These are phyloP conservation scores for Conoideocrella luteorostrata DNA, from an alignment of 2,329 filamentous ascomycete genomes.

Conservation along the genomic window DNA sequence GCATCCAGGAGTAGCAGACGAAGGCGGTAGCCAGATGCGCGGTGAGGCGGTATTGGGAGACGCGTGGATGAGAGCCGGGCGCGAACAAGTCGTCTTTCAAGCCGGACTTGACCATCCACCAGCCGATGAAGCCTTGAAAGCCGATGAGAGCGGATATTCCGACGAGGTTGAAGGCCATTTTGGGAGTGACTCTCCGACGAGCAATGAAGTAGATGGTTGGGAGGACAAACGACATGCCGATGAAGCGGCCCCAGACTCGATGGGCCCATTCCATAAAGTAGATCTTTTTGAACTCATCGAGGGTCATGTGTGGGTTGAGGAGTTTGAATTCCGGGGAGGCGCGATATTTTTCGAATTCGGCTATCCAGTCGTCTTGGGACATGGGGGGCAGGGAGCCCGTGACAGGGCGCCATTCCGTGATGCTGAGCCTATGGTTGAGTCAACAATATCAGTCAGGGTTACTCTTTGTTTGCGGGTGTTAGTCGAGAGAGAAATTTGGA, in stretches of 20 bases:
- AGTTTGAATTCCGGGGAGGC: slow-evolving; percentile 87
- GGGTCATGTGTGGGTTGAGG: slow-evolving; percentile 86
- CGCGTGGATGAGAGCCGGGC: slow-evolving; percentile 81
- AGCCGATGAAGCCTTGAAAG: slow-evolving; percentile 90
- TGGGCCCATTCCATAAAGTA: slow-evolving; percentile 99
- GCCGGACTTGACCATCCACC: slow-evolving; percentile 99
- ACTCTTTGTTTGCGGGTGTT: too few species aligned
- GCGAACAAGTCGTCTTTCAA: slow-evolving; percentile 94
- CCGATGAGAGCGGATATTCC: slow-evolving; percentile 88
- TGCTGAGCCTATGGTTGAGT: slow-evolving; percentile 63
- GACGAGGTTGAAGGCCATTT: slow-evolving; percentile 69
- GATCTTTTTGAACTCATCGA: slow-evolving; percentile 95
- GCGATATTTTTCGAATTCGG: slow-evolving; percentile 88
- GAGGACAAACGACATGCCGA: slow-evolving; percentile 82
- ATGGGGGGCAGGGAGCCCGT: slow-evolving; percentile 85
- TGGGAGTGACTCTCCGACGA: slow-evolving; percentile 66
- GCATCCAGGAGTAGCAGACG: slow-evolving; percentile 88
- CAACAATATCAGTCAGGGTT: not conserved
- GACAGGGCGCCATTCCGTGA: slow-evolving; percentile 97
- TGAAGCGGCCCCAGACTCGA: slow-evolving; percentile 85
- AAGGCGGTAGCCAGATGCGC: slow-evolving; percentile 89
- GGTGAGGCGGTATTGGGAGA: slow-evolving; percentile 89
- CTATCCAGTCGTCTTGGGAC: slow-evolving; percentile 75
- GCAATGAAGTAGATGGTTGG: slow-evolving; percentile 86
- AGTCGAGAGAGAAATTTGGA: not conserved